Evolutionary conservation across 228 moss, liverwort and hornwort genomes (phyloP).

Genomic region (Sphagnum magellanicum): DNA sequence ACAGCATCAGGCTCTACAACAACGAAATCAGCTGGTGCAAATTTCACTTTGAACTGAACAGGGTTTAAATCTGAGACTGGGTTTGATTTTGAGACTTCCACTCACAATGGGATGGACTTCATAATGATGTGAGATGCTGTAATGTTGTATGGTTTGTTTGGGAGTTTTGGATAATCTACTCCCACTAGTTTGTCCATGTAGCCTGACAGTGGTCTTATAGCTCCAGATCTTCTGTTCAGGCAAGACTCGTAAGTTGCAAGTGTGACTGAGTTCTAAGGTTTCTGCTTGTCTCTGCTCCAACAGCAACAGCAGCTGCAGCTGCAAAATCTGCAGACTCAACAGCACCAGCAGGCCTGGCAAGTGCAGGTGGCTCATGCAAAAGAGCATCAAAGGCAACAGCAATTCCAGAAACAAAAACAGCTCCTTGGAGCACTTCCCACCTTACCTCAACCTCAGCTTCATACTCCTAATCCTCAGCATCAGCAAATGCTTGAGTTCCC

Average conservation of each 20-base stretch:
- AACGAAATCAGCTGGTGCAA: neutral
- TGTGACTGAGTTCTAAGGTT: no score
- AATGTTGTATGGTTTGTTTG: no score
- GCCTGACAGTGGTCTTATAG: no score
- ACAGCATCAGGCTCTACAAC: conserved; percentile 2
- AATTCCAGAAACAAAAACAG: conserved; percentile 34
- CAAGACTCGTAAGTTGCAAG: no score
- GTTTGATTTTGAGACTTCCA: no score
- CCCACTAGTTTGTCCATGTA: no score
- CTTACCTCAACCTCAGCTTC: conserved; percentile 16
- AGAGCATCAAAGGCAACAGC: conserved; percentile 16
- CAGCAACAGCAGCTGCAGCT: conserved; percentile 32
- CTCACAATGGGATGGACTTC: no score
- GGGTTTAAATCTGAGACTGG: no score
- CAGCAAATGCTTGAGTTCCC: conserved; percentile 47
- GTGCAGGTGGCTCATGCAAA: conserved; percentile 31
- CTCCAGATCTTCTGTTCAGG: no score
- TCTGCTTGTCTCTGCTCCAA: neutral
- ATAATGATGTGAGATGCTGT: no score
- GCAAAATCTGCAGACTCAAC: neutral
- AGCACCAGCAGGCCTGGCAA: conserved; percentile 36
- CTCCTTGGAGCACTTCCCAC: conserved; percentile 41
- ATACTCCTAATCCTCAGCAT: conserved; percentile 27
- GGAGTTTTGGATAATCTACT: no score
- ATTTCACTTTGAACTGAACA: no score